Evolutionary conservation across 108 stramenopile species (phyloP), one percentile per base, ranked within the genome.

Genomic region (Chaetoceros tenuissimus): DNA sequence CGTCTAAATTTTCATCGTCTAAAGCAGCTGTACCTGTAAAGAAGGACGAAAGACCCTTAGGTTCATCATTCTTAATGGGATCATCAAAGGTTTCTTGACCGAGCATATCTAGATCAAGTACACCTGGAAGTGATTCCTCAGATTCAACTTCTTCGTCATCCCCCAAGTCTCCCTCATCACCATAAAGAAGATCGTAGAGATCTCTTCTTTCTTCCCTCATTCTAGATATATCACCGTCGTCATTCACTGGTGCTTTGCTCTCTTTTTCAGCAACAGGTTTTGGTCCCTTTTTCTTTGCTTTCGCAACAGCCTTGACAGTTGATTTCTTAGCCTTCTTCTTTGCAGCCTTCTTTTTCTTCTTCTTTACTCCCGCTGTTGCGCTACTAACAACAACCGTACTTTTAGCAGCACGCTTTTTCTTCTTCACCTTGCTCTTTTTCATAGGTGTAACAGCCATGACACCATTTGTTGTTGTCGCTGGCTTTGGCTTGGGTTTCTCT

Each of bases 111-210:
- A 28, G 26, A 47, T 55, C 43, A 26, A 18, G 13, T 10, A 18
- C 48, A 16, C 22, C 48, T 16, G 23, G 13, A 10, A 10, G 5
- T 5, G 13, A 40, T 10, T 40, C 34, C 5, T 13, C 34, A 13
- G 5, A 10, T 7, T 49, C 19, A 24, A 49, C 22, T 19, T 46
- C 2, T 22, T 34, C 23, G n/a, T 51, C 21, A 50, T 22, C 20
- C 23, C 18, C 28, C n/a, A 3, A 7, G 46, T 72, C 62, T 17
- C 76, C 71, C 45, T 81, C 84, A 51, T 85, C 84, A 1, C 84
- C 88, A 57, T 89, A 89, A 34, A 89, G 46, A 17, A 89, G 75
- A 52, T 89, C 88, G 31, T 80, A 89, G 29, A 89, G 72, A 66
- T 89, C 88, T 67, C 81, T 63, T 45, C 88, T 62, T 75, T 89